A percentile compares a stretch with the other conserved stretches of the same genome.
Evolutionary conservation across 2,329 filamentous ascomycete species (phyloP).

Genomic region (Aspergillus pseudoterreus): DNA sequence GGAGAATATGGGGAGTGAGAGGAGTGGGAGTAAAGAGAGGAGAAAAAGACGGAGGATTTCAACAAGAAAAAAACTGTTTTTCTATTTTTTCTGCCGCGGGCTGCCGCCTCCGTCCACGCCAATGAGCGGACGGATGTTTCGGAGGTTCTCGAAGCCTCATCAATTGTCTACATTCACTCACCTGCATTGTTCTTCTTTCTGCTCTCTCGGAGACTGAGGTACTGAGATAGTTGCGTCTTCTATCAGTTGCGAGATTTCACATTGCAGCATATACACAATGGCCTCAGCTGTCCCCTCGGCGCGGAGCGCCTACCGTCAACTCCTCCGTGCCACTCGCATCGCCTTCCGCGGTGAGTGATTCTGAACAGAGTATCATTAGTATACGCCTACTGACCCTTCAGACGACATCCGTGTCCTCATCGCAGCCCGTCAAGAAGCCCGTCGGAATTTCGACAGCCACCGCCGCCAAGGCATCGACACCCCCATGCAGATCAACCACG

Average conservation of each 20-base stretch:
- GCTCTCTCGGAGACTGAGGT: too few relatives aligned
- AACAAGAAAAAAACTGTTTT: constrained; percentile 18
- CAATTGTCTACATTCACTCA: constrained; percentile 2
- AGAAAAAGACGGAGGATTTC: constrained; percentile 5
- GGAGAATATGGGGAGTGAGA: not conserved
- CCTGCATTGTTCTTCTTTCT: not conserved
- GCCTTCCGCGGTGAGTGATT: constrained; percentile 70
- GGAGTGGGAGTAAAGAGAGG: constrained; percentile 13
- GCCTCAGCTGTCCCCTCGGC: constrained; percentile 49
- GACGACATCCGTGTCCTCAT: constrained; percentile 67
- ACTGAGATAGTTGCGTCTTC: not conserved
- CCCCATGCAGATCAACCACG: constrained; percentile 67
- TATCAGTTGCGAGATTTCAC: not conserved
- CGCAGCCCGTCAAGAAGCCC: constrained; percentile 70
- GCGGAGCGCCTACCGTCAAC: constrained; percentile 71
- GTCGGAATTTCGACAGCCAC: constrained; percentile 68
- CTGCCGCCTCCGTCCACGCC: constrained; percentile 21
- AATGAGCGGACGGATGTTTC: constrained; percentile 26
- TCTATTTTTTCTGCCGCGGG: constrained; percentile 36
- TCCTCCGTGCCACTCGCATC: constrained; percentile 75
- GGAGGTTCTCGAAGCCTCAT: constrained; percentile 14
- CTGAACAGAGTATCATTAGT: not conserved
- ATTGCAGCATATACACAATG: constrained; percentile 13
- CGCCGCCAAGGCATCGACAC: constrained; percentile 58
- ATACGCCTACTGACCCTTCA: constrained; percentile 31